Base-by-base conservation (phyloP, 75 land plant genomes). In the Adiantum capillusveneris region DNA sequence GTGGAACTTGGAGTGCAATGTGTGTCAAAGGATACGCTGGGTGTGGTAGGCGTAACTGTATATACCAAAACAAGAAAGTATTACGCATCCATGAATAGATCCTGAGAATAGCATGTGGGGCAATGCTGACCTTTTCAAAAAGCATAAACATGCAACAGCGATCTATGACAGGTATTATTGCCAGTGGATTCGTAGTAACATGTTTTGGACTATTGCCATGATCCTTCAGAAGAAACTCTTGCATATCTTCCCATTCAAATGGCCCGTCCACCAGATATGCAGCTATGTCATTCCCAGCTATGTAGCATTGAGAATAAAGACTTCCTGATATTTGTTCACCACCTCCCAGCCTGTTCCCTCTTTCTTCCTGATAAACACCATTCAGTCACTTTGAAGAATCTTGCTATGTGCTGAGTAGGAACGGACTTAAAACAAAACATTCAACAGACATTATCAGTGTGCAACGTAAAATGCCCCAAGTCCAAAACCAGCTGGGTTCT, bases 401-500 rank as follows among this genome's bases (percentile, higher is more conserved):
- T 11, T n/a, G n/a, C n/a, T 5, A 48, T 5, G 20, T 16, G 18
- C 5, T 11, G 18, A 11, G 18, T 5, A 13, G 6, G 20, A 48
- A 48, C 51, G 20, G 9, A 9, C 51, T 2, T 3, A 19, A 22
- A 53, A 11, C 5, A 25, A 25, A 22, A 53, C 2, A 46, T 22
- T 6, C 28, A 53, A 53, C 69, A 65, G 44, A 77, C 79, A 25
- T 60, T 45, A 14, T 43, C 67, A 17, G 95, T 89, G 29, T 75
- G 77, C 69, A 94, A 50, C 0, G 84, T 94, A 50, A 94, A 94
- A 78, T 94, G 96, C 39, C 98, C 98, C 80, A 94, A 84, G 69
- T 94, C 98, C 63, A 94, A 29, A 26, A 94, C 72, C 56, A 94
- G 79, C 62, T 86, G 75, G 44, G 86, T 62, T 53, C 64, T 62